phyloP scores from a whole-genome alignment of 805 yeast species.

The Cyberlindnera japonica region DNA sequence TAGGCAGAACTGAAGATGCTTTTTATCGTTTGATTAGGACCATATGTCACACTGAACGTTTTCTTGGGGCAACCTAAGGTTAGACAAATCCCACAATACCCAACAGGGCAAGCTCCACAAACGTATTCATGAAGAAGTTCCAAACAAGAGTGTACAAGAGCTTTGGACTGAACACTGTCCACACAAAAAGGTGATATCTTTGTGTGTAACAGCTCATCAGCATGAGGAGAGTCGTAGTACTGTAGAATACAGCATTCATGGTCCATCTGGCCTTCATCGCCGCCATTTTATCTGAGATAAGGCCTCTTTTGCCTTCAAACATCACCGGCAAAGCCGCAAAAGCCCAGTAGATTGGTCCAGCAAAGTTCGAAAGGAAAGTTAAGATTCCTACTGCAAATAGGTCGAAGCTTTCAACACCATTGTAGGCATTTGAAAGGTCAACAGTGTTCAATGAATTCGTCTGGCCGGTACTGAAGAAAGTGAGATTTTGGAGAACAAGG shows the following conservation, averaged over 20 bases:
- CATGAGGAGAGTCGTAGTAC: conserved; percentile 54
- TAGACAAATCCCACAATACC: conserved; percentile 1
- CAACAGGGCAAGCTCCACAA: conserved; percentile 24
- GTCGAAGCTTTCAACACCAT: conserved; percentile 74
- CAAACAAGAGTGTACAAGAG: conserved; percentile 76
- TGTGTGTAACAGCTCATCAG: conserved; percentile 67
- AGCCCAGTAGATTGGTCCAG: conserved; percentile 83
- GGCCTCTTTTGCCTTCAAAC: conserved; percentile 29
- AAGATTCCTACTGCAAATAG: conserved; percentile 69
- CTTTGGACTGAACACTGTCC: conserved; percentile 98
- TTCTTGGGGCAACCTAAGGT: background rate
- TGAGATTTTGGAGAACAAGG: conserved; percentile 62
- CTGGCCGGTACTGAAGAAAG: conserved; percentile 85
- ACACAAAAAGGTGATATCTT: conserved; percentile 84
- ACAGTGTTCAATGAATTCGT: conserved; percentile 91
- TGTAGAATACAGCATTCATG: conserved; percentile 42
- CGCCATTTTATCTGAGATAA: conserved; percentile 30
- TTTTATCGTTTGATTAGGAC: no score
- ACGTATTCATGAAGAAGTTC: conserved; percentile 48
- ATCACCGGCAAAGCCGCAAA: conserved; percentile 40
- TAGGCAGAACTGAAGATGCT: no score
- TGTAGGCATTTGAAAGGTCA: conserved; percentile 87
- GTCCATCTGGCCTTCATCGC: conserved; percentile 30
- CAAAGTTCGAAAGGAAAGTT: conserved; percentile 81
- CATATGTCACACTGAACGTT: background rate